Conservation (phyloP, 2,329 filamentous ascomycete genomes). For the Neobulgaria alba region DNA sequence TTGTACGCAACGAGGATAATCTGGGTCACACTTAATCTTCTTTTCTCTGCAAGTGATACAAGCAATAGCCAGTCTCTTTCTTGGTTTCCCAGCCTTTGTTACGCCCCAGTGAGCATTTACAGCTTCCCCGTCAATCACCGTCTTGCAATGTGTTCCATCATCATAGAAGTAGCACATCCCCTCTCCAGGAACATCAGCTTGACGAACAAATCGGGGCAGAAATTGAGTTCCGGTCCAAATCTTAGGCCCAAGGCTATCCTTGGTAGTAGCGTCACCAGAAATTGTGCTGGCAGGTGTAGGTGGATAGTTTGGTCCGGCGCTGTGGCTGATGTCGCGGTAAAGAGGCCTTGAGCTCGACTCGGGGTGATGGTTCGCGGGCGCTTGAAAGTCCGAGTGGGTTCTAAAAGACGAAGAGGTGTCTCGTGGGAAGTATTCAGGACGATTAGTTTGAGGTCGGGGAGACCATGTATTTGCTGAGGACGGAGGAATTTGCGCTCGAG, state of each 20-base stretch:
- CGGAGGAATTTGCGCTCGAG: constrained; percentile 12
- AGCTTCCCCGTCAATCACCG: constrained; percentile 72
- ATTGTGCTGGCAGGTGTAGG: constrained; percentile 20
- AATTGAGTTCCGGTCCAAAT: constrained; percentile 63
- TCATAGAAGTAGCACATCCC: constrained; percentile 81
- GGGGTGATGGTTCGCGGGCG: constrained; percentile 12
- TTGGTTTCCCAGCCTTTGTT: constrained; percentile 87
- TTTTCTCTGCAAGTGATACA: constrained; percentile 91
- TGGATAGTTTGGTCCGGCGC: constrained; percentile 15
- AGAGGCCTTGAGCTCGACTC: constrained; percentile 17
- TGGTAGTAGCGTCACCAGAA: constrained; percentile 31
- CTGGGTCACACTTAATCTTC: constrained; percentile 95
- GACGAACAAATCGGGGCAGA: constrained; percentile 54
- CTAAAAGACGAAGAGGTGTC: constrained; percentile 27
- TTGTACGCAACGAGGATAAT: constrained; percentile 78
- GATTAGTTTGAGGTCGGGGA: constrained; percentile 19
- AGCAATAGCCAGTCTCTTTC: constrained; percentile 85
- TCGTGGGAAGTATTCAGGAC: constrained; percentile 21
- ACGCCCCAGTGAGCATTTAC: constrained; percentile 92
- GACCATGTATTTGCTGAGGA: constrained; percentile 23
- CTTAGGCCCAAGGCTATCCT: constrained; percentile 56
- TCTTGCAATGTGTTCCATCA: constrained; percentile 74
- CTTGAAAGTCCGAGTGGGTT: constrained; percentile 11
- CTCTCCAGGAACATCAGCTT: constrained; percentile 64
- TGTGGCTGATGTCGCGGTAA: constrained; percentile 19